Conservation (phyloP, 352 stramenopile species). For the Phytophthora boehmeriae region DNA sequence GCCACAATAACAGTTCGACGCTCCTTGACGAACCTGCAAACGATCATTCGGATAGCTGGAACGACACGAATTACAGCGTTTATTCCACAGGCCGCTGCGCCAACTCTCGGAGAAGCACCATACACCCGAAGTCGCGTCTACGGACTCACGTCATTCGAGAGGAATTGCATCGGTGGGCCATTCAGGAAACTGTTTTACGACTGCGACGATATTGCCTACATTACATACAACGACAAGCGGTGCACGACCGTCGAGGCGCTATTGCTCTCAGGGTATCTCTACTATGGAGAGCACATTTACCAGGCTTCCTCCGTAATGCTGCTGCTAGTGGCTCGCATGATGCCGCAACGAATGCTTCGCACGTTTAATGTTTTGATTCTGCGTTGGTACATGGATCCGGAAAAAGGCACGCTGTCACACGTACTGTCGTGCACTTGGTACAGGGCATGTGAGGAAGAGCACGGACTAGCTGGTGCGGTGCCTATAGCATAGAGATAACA, state of each 20-base stretch:
- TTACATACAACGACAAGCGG: slow-evolving; percentile 12
- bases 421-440: slow-evolving; percentile 18
- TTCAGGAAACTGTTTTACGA: slow-evolving; percentile 13
- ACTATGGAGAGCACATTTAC: slow-evolving; percentile 25
- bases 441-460: slow-evolving; percentile 12
- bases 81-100: neutral
- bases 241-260: slow-evolving; percentile 13
- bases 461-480: neutral
- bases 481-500: slow-evolving; percentile 1
- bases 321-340: slow-evolving; percentile 13
- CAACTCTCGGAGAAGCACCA: neutral
- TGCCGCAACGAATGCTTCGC: slow-evolving; percentile 17
- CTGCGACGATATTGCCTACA: slow-evolving; percentile 17
- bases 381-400: slow-evolving; percentile 20
- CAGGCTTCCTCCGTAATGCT: slow-evolving; percentile 15
- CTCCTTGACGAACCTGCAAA: slow-evolving; percentile 7
- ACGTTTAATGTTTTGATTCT: slow-evolving; percentile 28
- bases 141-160: slow-evolving; percentile 16
- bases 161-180: slow-evolving; percentile 15
- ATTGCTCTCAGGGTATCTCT: slow-evolving; percentile 20
- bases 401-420: slow-evolving; percentile 8
- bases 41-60: neutral
- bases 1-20: neutral
- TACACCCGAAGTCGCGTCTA: neutral
- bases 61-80: slow-evolving; percentile 3